phyloP scores from a whole-genome alignment of 768 basidiomycete species.

The Hygrophoropsis aurantiaca region DNA sequence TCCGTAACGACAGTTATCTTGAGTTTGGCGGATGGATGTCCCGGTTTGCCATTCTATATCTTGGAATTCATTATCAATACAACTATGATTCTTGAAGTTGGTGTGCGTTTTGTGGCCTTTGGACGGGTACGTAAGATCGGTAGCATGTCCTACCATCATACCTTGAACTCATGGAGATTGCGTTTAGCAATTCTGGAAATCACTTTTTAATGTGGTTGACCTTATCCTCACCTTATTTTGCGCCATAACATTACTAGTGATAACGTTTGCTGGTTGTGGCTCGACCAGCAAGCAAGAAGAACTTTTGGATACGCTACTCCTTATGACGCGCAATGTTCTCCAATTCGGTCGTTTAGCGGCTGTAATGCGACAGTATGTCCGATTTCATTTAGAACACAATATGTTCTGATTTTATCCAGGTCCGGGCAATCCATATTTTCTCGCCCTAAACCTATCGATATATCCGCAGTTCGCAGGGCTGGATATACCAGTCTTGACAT shows the following conservation, averaged over 20 bases:
- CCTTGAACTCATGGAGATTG: neutral
- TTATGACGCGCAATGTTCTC: constrained; percentile 89
- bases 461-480: constrained; percentile 65
- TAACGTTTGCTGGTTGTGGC: constrained; percentile 86
- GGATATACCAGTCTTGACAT: constrained; percentile 65
- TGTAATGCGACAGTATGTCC: constrained; percentile 87
- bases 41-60: constrained; percentile 84
- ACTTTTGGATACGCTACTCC: constrained; percentile 86
- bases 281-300: constrained; percentile 89
- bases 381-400: constrained; percentile 4
- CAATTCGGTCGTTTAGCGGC: constrained; percentile 91
- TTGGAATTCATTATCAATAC: constrained; percentile 87
- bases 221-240: constrained; percentile 88
- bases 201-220: constrained; percentile 89
- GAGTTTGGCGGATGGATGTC: constrained; percentile 81
- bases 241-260: constrained; percentile 81
- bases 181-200: constrained; percentile 98
- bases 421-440: constrained; percentile 90
- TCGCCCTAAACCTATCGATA: constrained; percentile 82
- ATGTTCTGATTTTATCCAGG: constrained; percentile 35
- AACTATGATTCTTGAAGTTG: constrained; percentile 93
- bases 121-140: constrained; percentile 66
- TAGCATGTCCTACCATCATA: neutral
- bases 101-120: constrained; percentile 88
- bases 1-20: constrained; percentile 85